phyloP scores from a whole-genome alignment of 257 asterid species.

The Penstemon eatonii region DNA sequence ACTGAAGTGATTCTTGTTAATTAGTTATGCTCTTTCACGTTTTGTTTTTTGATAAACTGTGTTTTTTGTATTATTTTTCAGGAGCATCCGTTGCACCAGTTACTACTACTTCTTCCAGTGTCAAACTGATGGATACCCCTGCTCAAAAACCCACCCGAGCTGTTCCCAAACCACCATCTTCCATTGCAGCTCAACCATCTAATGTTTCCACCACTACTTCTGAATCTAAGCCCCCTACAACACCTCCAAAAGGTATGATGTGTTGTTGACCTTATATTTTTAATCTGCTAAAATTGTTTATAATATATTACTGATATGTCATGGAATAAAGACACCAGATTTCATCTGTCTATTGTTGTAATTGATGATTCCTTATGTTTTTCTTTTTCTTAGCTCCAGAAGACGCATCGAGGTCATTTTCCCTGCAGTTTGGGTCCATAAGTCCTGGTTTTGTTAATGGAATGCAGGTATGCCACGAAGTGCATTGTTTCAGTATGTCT shows the following conservation, averaged over 20 bases:
- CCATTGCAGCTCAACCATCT: conserved; percentile 53
- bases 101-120: conserved; percentile 11
- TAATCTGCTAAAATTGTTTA: background rate
- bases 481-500: background rate
- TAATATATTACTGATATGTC: conserved; percentile 4
- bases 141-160: conserved; percentile 51
- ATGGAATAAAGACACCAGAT: background rate
- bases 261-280: conserved; percentile 14
- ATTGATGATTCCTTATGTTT: conserved; percentile 23
- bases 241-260: conserved; percentile 62
- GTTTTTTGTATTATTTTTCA: conserved; percentile 20
- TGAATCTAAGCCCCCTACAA: conserved; percentile 43
- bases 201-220: conserved; percentile 42
- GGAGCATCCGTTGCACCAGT: conserved; percentile 46
- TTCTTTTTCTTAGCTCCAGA: conserved; percentile 45
- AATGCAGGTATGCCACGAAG: conserved; percentile 59
- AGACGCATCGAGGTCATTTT: conserved; percentile 61
- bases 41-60: background rate
- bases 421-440: conserved; percentile 90
- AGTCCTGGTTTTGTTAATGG: conserved; percentile 81
- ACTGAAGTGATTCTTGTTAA: too few species aligned
- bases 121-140: conserved; percentile 30
- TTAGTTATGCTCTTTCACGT: background rate
- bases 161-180: conserved; percentile 49
- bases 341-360: background rate